Evolutionary conservation across 2,329 filamentous ascomycete genomes (phyloP), one percentile per base, ranked within the genome.

Genomic region (Didymella glomerata): DNA sequence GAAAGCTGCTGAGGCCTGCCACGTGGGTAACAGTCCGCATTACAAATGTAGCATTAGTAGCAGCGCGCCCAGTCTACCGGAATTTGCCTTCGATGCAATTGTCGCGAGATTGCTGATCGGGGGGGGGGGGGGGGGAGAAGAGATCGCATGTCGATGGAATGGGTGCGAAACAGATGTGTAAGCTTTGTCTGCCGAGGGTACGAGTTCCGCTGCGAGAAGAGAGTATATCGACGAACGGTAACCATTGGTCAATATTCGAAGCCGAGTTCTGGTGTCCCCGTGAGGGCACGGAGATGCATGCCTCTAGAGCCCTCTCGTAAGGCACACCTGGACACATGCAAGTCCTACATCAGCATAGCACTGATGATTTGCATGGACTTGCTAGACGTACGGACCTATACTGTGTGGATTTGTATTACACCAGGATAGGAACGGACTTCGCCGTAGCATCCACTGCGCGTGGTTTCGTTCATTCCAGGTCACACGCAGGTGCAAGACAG

Each of bases 21-120:
- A 52, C 48, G 42, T 57, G 54, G 36, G 18, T 8, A n/a, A 7
- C 25, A 18, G n/a, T 52, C 54, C 51, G 40, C 50, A 47, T 18
- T 16, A n/a, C 14, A 42, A 3, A 20, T 22, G 8, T 24, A 47
- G 44, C 44, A 13, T 7, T n/a, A 36, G 7, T 20, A 16, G 30
- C 27, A 30, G 13, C n/a, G n/a, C 27, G 14, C 36, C 53, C 46
- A 45, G 9, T 38, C 24, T 30, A n/a, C 13, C 22, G 22, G 46
- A 7, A 1, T 24, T 20, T 16, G 24, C 10, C 36, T 32, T 32
- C 18, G 48, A 41, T 27, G 13, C 25, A 16, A 24, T 32, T 36
- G 6, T 36, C 7, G 20, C 30, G 18, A 48, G 6, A 14, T 48
- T 11, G 28, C 30, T 36, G 7, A 36, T n/a, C 18, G 18, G 38